These are phyloP conservation scores for Geum urbanum DNA, from an alignment of 306 rosid genomes.

Conservation along the genomic window DNA sequence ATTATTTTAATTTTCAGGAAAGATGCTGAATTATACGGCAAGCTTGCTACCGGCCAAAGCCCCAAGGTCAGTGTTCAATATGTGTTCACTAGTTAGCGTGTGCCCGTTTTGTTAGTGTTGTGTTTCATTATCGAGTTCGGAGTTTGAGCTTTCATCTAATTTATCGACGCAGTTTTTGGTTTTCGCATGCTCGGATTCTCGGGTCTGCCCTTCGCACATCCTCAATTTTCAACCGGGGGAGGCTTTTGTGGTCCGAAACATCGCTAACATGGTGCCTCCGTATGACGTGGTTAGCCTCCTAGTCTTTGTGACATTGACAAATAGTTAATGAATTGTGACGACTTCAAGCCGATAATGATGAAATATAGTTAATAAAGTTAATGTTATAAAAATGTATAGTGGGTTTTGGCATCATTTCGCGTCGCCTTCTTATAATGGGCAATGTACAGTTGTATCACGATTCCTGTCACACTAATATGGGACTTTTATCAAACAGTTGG, in stretches of 20 bases:
- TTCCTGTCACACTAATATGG: not conserved
- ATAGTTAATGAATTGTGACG: not conserved
- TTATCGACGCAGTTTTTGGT: conserved; percentile 71
- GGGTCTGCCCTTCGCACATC: conserved; percentile 93
- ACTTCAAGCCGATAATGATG: not conserved
- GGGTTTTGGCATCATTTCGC: not conserved
- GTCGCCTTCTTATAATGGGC: not conserved
- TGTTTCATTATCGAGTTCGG: not conserved
- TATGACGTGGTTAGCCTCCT: conserved; percentile 54
- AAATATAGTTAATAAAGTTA: not conserved
- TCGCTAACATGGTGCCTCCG: conserved; percentile 99
- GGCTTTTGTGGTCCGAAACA: conserved; percentile 87
- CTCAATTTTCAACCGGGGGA: conserved; percentile 93
- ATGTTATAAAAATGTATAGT: not conserved
- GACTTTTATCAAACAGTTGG: not conserved
- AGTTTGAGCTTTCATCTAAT: not conserved
- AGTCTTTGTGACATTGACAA: not conserved
- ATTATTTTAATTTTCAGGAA: conserved; percentile 40
- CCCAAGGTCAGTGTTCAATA: conserved; percentile 61
- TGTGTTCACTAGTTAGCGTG: not conserved
- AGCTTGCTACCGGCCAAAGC: conserved; percentile 78
- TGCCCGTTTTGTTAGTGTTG: not conserved
- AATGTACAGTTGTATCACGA: not conserved
- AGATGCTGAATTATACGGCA: conserved; percentile 56
- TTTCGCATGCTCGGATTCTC: conserved; percentile 95